Evolutionary conservation across 306 rosid species (phyloP), one percentile per base, ranked within the genome.

Genomic region (Albizia julibrissin): DNA sequence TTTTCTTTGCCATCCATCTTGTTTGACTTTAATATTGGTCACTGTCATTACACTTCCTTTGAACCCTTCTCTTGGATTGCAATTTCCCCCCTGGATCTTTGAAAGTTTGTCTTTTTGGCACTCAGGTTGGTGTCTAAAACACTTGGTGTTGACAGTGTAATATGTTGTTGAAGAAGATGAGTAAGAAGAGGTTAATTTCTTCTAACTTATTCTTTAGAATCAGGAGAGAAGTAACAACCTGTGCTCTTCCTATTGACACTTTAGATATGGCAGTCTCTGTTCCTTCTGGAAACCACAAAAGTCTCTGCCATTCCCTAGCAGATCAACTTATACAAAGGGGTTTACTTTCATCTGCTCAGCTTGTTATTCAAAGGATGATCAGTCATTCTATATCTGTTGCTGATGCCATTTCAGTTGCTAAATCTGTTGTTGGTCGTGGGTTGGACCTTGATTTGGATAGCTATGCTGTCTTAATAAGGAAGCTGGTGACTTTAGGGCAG

Each of bases 271-370:
- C 67, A 21, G 29, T 26, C 58, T 74, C 82, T 26, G 14, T 83
- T 68, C 22, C 66, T 44, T 66, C 50, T 24, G 69, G 49, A 31
- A 79, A 65, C 50, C 91, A 88, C 44, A 78, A 69, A 79, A 52
- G 40, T 70, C 83, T 83, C 9, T 83, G 85, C 67, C 49, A 62
- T 42, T 74, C 91, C 1, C 71, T 81, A 31, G 82, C 37, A 11
- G 86, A 85, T 26, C 80, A 78, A 69, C 86, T 85, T 22, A 78
- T 83, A 54, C 82, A 34, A 34, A 83, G 89, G 14, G 86, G 89
- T 58, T 64, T 79, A 18, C 70, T 83, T 50, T 81, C 64, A 13
- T 61, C 67, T 21, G 87, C 91, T 3, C 89, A 83, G 79, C 83
- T 78, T 27, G 85, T 88, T 67, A 65, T 88, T 22, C 84, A 54